A percentile compares a stretch with the other conserved stretches of the same genome.
Evolutionary conservation across 129 eudicot species (phyloP).

Genomic region (Lactuca saligna): DNA sequence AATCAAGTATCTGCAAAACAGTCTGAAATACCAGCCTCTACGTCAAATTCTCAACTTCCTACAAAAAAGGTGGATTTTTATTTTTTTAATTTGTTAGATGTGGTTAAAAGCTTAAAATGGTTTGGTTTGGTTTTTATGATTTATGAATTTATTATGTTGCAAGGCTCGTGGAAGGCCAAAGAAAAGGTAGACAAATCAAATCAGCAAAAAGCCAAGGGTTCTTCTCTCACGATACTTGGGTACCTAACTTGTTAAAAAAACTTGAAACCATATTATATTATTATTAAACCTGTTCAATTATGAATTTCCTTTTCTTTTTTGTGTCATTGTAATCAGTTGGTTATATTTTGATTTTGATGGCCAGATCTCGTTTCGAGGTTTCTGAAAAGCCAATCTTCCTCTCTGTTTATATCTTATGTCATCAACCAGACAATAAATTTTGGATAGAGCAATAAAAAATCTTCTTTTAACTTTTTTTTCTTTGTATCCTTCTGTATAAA

Average conservation of each 20-base stretch:
- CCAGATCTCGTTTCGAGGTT: conserved; percentile 7
- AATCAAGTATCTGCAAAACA: conserved; percentile 1
- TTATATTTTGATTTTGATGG: background rate
- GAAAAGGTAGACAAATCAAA: conserved; percentile 15
- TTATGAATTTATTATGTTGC: conserved; percentile 7
- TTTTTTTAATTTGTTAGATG: background rate
- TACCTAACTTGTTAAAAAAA: no score
- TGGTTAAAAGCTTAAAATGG: background rate
- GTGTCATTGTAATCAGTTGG: conserved; percentile 3
- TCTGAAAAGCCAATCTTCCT: background rate
- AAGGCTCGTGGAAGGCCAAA: conserved; percentile 39
- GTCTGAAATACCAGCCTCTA: conserved; percentile 8
- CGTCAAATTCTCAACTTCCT: conserved; percentile 21
- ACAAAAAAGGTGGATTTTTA: conserved; percentile 21
- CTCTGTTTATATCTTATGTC: background rate
- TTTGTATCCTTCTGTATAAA: no score
- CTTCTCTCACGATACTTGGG: background rate
- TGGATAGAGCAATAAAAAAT: no score
- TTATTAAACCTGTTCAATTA: background rate
- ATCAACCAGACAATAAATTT: no score
- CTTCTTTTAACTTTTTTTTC: no score
- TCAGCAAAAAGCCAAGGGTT: conserved; percentile 18
- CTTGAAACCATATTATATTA: no score
- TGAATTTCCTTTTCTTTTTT: background rate
- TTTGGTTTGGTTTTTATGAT: no score